Conservation (phyloP, 2,329 filamentous ascomycete genomes). For the Sclerotinia trifoliorum region DNA sequence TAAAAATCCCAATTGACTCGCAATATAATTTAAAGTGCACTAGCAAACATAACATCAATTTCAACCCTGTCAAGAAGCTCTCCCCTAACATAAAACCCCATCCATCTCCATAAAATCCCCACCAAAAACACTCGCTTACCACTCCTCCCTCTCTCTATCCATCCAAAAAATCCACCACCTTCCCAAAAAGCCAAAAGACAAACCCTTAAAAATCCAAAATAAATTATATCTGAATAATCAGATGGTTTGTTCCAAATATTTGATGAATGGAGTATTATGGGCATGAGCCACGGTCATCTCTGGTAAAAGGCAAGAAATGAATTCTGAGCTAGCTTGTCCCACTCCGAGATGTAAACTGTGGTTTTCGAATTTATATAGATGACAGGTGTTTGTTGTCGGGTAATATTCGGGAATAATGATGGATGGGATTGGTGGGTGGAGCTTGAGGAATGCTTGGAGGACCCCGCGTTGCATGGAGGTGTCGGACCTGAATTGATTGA, state of each 20-base stretch:
- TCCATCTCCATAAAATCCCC: slow-evolving; percentile 6
- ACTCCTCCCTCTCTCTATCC: too few species aligned
- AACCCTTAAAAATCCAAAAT: slow-evolving; percentile 24
- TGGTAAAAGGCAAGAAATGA: slow-evolving; percentile 44
- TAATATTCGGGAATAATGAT: neutral
- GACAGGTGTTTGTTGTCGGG: neutral
- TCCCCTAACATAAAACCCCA: too few species aligned
- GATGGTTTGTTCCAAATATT: slow-evolving; percentile 50
- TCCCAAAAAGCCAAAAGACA: neutral
- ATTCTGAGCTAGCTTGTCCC: slow-evolving; percentile 42
- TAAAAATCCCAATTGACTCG: too few species aligned
- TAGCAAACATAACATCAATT: too few species aligned
- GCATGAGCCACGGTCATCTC: slow-evolving; percentile 45
- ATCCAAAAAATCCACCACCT: neutral
- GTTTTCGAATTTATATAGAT: slow-evolving; percentile 25
- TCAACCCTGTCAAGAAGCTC: too few species aligned
- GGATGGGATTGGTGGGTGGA: too few species aligned
- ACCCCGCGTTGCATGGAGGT: slow-evolving; percentile 1
- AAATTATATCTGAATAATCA: slow-evolving; percentile 33
- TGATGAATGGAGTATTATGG: slow-evolving; percentile 51
- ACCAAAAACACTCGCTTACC: neutral
- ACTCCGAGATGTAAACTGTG: slow-evolving; percentile 31
- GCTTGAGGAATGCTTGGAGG: slow-evolving; percentile 1
- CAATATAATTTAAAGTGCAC: too few species aligned
- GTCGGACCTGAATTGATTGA: too few species aligned